phyloP scores from a whole-genome alignment of 2,329 filamentous ascomycete species.

The Chaetomium strumarium region DNA sequence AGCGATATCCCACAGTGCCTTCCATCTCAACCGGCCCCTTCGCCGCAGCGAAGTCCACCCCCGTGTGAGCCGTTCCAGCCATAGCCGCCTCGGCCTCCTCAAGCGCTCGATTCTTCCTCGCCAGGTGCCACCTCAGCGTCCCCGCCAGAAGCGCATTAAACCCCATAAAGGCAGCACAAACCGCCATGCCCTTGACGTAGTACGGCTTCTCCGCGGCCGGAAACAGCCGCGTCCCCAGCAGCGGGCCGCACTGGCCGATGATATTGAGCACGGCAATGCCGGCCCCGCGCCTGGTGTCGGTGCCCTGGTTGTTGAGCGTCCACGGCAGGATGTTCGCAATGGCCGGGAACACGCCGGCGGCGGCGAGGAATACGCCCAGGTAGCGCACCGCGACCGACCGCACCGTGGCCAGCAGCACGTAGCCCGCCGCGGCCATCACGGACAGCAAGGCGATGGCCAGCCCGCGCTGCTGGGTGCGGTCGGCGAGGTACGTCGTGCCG shows the following conservation, averaged over 20 bases:
- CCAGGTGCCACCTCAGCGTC: too few relatives aligned
- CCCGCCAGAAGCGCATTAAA: constrained; percentile 32
- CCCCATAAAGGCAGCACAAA: constrained; percentile 38
- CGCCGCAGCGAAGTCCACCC: too few relatives aligned
- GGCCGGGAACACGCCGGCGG: constrained; percentile 51
- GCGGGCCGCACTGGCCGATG: constrained; percentile 56
- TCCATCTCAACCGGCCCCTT: too few relatives aligned
- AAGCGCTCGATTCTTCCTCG: too few relatives aligned
- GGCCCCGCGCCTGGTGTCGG: constrained; percentile 57
- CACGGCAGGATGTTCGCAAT: constrained; percentile 66
- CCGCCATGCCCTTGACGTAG: constrained; percentile 35
- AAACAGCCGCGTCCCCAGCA: constrained; percentile 60
- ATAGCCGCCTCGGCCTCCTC: too few relatives aligned
- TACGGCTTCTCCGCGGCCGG: constrained; percentile 37
- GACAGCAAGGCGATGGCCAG: constrained; percentile 53
- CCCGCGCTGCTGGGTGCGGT: constrained; percentile 58
- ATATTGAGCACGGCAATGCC: constrained; percentile 58
- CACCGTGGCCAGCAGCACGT: constrained; percentile 57
- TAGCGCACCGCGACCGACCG: constrained; percentile 40
- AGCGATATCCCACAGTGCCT: too few relatives aligned
- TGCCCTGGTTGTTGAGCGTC: constrained; percentile 65
- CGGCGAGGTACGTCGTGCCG: constrained; percentile 56
- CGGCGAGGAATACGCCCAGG: constrained; percentile 41
- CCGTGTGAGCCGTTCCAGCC: too few relatives aligned
- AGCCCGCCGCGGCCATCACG: constrained; percentile 53